Evolutionary conservation across 352 stramenopile species (phyloP), one percentile per base, ranked within the genome.

Genomic region (Globisporangium ultimum): DNA sequence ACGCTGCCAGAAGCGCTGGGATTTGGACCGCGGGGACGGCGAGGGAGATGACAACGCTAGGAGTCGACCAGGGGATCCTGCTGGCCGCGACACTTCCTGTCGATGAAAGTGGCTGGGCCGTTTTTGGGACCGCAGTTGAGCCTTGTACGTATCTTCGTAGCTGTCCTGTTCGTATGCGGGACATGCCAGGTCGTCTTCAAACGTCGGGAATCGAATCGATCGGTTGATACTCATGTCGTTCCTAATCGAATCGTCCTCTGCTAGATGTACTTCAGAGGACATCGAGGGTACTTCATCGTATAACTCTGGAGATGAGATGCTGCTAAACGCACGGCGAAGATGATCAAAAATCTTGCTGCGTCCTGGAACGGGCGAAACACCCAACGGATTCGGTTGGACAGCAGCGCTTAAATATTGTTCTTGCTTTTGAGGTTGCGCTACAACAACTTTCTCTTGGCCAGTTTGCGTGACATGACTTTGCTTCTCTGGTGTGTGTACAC

Each of bases 161-260:
- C n/a, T 10, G 13, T 22, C 54, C 46, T 87, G 74, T 45, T 89
- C 79, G 60, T 87, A 89, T 0, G 76, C 80, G 58, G 75, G 77
- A 53, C 76, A 89, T 3, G 67, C 78, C 6, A 68, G 51, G 11
- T 88, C 76, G 43, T 89, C 77, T 74, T 87, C 79, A 32, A 85
- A 82, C 6, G 66, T 85, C 28, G 71, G 73, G 38, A 84, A 75
- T 2, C 58, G 58, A 0, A 48, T 22, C 48, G 63, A 60, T 49
- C 54, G 67, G 50, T 51, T 58, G 47, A 38, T 58, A 43, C 58
- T 75, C 58, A 64, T 32, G 55, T 65, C 52, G 50, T 55, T 3
- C 50, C 52, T 52, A 5, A 66, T 52, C 22, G 45, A 34, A 24
- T 72, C 66, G 47, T 67, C 62, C 24, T 72, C 66, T 17, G 56